Evolutionary conservation across 129 eudicot species (phyloP).

Genomic region (Deinandra increscens): DNA sequence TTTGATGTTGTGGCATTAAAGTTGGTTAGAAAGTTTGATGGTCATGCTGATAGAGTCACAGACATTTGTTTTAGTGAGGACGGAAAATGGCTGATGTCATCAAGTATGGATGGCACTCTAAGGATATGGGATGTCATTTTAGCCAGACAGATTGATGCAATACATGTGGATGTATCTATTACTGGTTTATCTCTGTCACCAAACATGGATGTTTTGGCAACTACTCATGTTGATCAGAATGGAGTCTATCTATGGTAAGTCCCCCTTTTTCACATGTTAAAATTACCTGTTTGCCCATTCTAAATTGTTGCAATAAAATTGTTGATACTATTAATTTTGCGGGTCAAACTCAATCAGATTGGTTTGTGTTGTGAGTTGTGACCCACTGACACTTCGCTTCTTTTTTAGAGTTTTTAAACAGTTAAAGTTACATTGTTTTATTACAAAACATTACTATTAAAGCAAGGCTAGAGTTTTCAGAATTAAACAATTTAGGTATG

Average conservation of each 20-base stretch:
- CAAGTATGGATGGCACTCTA: slow-evolving; percentile 96
- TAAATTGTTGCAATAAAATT: background rate
- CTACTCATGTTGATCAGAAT: slow-evolving; percentile 93
- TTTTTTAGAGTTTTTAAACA: too few relatives aligned
- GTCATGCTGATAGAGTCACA: slow-evolving; percentile 82
- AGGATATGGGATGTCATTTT: slow-evolving; percentile 93
- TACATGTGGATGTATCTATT: slow-evolving; percentile 75
- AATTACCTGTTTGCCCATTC: background rate
- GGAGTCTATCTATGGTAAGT: slow-evolving; percentile 89
- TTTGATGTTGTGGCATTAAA: slow-evolving; percentile 84
- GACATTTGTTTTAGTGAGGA: slow-evolving; percentile 97
- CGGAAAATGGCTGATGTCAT: slow-evolving; percentile 96
- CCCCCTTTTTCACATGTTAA: background rate
- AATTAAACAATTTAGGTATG: background rate
- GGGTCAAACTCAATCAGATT: too few relatives aligned
- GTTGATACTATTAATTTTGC: background rate
- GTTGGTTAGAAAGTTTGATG: slow-evolving; percentile 91
- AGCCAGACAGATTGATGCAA: slow-evolving; percentile 93
- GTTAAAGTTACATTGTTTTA: background rate
- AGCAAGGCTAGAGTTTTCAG: background rate
- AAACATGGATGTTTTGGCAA: slow-evolving; percentile 95
- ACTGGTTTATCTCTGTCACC: slow-evolving; percentile 92
- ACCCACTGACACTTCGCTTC: background rate
- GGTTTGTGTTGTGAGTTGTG: too few relatives aligned
- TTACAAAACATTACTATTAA: background rate